These are phyloP conservation scores for Exobasidium cylindrosporum DNA, from an alignment of 1,284 basidiomycete species.

Conservation along the genomic window DNA sequence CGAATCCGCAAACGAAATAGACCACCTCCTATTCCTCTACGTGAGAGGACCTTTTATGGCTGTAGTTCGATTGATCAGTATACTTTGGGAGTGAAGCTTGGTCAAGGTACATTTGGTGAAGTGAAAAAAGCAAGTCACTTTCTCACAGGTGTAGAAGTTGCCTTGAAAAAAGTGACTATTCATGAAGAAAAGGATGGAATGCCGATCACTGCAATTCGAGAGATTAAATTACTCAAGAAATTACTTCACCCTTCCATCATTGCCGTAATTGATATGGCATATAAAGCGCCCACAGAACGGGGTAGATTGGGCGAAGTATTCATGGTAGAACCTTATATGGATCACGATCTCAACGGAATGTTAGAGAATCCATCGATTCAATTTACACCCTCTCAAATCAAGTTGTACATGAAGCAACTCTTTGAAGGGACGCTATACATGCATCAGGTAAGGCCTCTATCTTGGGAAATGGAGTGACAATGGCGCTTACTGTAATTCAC, in stretches of 20 bases:
- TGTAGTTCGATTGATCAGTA: constrained; percentile 48
- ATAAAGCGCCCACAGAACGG: constrained; percentile 35
- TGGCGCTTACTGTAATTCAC: not conserved
- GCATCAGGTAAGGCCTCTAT: constrained; percentile 63
- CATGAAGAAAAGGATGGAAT: constrained; percentile 95
- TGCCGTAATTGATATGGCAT: constrained; percentile 86
- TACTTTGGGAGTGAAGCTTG: constrained; percentile 48
- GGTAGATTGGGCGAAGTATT: constrained; percentile 66
- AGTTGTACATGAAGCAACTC: constrained; percentile 92
- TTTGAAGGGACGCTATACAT: constrained; percentile 92
- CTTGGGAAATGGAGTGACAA: not conserved
- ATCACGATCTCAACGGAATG: constrained; percentile 93
- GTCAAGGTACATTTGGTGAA: constrained; percentile 53
- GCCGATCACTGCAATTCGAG: constrained; percentile 92
- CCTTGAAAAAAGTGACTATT: constrained; percentile 90
- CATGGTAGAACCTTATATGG: constrained; percentile 99
- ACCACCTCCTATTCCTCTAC: constrained; percentile 26
- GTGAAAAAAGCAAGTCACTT: constrained; percentile 54
- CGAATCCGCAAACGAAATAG: constrained; percentile 13
- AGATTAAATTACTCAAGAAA: constrained; percentile 93
- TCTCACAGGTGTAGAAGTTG: constrained; percentile 67
- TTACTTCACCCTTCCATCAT: constrained; percentile 82
- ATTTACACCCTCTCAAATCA: constrained; percentile 65
- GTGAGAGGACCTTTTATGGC: constrained; percentile 41
- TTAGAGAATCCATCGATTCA: constrained; percentile 65